Percentiles rank a stretch among this genome's conserved stretches.
Conservation (phyloP, 768 basidiomycete species). For the Basidioascus undulatus region DNA sequence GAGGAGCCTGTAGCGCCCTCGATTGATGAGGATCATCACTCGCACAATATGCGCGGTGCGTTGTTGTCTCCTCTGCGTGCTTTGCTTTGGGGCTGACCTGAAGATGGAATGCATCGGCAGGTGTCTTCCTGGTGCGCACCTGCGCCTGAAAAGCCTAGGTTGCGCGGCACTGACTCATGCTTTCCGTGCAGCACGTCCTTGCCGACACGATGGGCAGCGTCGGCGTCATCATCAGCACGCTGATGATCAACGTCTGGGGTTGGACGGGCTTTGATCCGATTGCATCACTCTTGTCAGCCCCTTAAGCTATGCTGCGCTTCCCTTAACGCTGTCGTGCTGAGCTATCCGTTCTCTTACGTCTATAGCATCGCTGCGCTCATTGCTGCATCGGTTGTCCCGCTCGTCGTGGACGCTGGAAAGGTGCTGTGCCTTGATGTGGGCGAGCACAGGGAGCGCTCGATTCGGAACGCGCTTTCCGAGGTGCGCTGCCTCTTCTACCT, state of each 20-base stretch:
- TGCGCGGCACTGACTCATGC: too few species aligned
- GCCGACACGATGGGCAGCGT: conserved; percentile 92
- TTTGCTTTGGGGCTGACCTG: too few species aligned
- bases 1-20: conserved; percentile 19
- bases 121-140: too few species aligned
- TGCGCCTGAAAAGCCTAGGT: too few species aligned
- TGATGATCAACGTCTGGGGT: conserved; percentile 83
- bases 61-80: conserved; percentile 30
- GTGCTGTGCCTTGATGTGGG: conserved; percentile 69
- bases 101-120: too few species aligned
- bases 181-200: conserved; percentile 46
- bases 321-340: too few species aligned
- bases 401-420: conserved; percentile 78
- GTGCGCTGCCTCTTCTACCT: conserved; percentile 10
- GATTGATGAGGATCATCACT: conserved; percentile 40
- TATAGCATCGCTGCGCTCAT: conserved; percentile 85
- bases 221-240: conserved; percentile 88
- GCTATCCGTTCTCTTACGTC: too few species aligned
- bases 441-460: conserved; percentile 20
- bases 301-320: too few species aligned
- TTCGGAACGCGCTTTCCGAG: conserved; percentile 21
- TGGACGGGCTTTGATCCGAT: conserved; percentile 99
- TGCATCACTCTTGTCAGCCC: conserved; percentile 85
- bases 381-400: conserved; percentile 79
- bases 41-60: conserved; percentile 94